A percentile compares a stretch with the other conserved stretches of the same genome.
Evolutionary conservation across 2,329 filamentous ascomycete genomes (phyloP).

Genomic region (Botrytis medusae): DNA sequence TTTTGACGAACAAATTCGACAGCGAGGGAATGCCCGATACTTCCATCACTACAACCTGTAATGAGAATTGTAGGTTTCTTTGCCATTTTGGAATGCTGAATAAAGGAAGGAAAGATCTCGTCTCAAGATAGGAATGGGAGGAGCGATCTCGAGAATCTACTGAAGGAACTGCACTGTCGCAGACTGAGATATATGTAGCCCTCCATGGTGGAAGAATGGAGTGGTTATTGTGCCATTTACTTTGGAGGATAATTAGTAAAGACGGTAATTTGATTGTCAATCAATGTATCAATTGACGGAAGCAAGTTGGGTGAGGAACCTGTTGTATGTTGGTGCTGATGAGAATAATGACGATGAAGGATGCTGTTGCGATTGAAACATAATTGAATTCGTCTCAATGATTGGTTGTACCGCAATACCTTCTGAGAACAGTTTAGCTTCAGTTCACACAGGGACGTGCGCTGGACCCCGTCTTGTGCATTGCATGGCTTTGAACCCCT

Average conservation of each 20-base stretch:
- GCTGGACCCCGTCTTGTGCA: not conserved
- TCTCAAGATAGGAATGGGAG: not conserved
- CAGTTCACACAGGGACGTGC: not conserved
- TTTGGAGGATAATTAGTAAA: not conserved
- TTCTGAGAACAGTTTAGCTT: not conserved
- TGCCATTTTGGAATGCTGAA: not conserved
- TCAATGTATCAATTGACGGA: not conserved
- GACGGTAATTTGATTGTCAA: not conserved
- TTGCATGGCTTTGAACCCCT: not conserved
- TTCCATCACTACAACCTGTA: not conserved
- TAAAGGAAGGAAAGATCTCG: too few species aligned
- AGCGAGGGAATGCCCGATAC: not conserved
- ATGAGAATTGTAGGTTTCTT: not conserved
- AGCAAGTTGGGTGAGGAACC: not conserved
- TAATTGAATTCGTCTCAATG: not conserved
- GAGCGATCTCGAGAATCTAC: not conserved
- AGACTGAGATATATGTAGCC: not conserved
- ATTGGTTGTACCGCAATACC: conserved; percentile 1
- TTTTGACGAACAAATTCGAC: not conserved
- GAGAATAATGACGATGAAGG: not conserved
- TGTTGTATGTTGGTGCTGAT: not conserved
- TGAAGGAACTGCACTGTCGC: not conserved
- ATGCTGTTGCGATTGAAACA: not conserved
- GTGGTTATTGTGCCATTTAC: not conserved
- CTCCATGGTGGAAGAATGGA: not conserved